Evolutionary conservation across 805 yeast species (phyloP), one percentile per base, ranked within the genome.

Genomic region (Saturnispora ahearnii): DNA sequence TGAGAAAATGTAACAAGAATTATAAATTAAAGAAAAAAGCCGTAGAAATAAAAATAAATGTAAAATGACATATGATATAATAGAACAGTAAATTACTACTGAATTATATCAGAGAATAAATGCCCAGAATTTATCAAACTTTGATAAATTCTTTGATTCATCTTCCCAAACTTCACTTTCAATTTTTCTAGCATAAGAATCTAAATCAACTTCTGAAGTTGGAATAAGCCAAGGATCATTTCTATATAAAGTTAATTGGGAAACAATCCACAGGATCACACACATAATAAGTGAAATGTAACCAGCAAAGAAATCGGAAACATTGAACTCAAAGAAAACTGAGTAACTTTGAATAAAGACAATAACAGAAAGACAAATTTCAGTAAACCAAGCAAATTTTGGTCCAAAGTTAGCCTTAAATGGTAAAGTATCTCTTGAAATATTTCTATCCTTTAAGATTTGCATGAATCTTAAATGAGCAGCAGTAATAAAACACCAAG

Each of bases 341-440:
- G 73, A 65, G 63, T 74, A 86, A 28, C 95, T 95, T 65, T 87
- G 89, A 54, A 87, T 71, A 51, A 85, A 71, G 26, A 77, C 75
- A 60, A 87, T 75, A 29, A 82, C 53, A 12, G 72, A 61, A 57
- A 82, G 71, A 55, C 76, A 69, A 48, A 71, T 63, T 3, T 77
- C 66, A 3, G 88, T 78, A 59, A 84, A 82, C 64, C 78, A 80
- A 1, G 89, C 85, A 52, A 70, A 66, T 55, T 62, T 76, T 2
- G 93, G 91, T 81, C 81, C 82, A 50, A 73, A 71, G 13, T 59
- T 60, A 10, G 91, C 89, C 65, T 82, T 82, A 72, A 73, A 87
- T 8, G 95, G 93, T 48, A 87, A 71, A 13, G 76, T 73, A 57
- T 81, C 80, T 59, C 95, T 70, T 26, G 82, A 70, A 50, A 84